Conservation (phyloP, 108 stramenopile species). For the Conticribra guillardii region DNA sequence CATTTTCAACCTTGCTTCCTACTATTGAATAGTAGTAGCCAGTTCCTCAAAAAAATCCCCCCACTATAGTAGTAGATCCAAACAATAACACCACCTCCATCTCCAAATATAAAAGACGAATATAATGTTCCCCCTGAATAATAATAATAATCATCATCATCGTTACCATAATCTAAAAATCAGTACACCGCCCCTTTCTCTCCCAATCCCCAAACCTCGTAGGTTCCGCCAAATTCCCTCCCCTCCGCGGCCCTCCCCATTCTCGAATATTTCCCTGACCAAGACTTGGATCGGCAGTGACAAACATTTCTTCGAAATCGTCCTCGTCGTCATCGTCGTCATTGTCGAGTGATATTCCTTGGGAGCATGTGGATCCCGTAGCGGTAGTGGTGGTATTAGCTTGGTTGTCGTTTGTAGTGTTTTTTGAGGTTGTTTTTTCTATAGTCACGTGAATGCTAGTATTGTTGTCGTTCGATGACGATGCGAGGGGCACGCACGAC, state of each 20-base stretch:
- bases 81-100: too few species aligned
- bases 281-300: conserved; percentile 72
- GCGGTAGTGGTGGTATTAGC: too few species aligned
- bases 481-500: too few species aligned
- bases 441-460: too few species aligned
- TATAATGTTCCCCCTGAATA: too few species aligned
- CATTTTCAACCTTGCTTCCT: too few species aligned
- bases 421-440: not conserved
- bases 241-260: conserved; percentile 97
- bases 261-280: conserved; percentile 67
- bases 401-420: not conserved
- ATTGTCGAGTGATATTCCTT: conserved; percentile 32
- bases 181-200: conserved; percentile 94
- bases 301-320: conserved; percentile 94
- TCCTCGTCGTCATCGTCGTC: conserved; percentile 88
- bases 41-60: too few species aligned
- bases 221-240: conserved; percentile 91
- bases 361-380: conserved; percentile 32
- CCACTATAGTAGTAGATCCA: too few species aligned
- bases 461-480: too few species aligned
- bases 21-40: too few species aligned
- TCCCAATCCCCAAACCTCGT: conserved; percentile 99
- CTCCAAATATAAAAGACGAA: too few species aligned
- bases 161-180: conserved; percentile 67
- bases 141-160: too few species aligned